These are phyloP conservation scores for Lomentospora prolificans DNA, from an alignment of 2,329 filamentous ascomycete species.

Conservation along the genomic window DNA sequence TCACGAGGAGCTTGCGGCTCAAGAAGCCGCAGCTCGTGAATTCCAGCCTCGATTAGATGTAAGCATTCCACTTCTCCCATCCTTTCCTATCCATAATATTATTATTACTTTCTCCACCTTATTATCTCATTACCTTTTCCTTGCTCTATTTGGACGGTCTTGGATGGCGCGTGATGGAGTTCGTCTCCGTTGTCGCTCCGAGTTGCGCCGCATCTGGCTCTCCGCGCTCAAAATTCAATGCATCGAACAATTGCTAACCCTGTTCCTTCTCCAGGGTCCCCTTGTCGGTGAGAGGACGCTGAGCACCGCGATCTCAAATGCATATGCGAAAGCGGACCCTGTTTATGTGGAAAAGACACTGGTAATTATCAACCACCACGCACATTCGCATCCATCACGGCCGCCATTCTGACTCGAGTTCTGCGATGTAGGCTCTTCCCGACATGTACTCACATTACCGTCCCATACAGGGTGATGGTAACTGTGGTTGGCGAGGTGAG, in stretches of 20 bases:
- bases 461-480: constrained; percentile 81
- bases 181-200: no score
- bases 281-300: constrained; percentile 70
- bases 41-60: constrained; percentile 50
- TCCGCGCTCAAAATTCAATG: no score
- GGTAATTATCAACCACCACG: constrained; percentile 34
- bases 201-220: no score
- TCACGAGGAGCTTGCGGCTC: constrained; percentile 24
- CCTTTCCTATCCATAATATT: not conserved
- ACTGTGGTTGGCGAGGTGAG: constrained; percentile 96
- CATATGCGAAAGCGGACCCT: constrained; percentile 83
- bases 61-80: constrained; percentile 17
- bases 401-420: no score
- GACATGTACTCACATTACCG: constrained; percentile 81
- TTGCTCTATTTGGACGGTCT: no score
- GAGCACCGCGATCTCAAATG: constrained; percentile 66
- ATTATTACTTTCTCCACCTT: not conserved
- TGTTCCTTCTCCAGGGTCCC: constrained; percentile 54
- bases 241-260: not conserved
- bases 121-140: not conserved
- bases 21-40: constrained; percentile 50
- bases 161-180: no score
- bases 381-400: not conserved
- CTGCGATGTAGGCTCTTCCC: constrained; percentile 69
- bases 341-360: constrained; percentile 79